Percentiles rank a stretch among this genome's conserved stretches.
Conservation (phyloP, 441 rosid genomes). For the Adansonia gregorii region DNA sequence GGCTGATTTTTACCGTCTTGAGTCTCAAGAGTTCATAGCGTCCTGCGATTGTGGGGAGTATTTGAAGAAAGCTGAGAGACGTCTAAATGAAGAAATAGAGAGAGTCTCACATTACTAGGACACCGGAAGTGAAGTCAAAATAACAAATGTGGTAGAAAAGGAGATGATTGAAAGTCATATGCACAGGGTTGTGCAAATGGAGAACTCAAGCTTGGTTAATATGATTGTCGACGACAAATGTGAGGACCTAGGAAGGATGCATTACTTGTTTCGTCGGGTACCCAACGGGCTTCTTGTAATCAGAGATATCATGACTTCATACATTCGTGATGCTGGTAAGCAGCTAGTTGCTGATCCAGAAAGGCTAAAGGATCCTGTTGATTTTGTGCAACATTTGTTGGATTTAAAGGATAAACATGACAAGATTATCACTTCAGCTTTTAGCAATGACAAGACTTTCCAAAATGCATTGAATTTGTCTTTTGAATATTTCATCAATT, state of each 20-base stretch:
- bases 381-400: slow-evolving; percentile 2
- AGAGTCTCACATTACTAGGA: background rate
- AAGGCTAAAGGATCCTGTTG: slow-evolving; percentile 6
- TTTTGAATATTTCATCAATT: slow-evolving; percentile 6
- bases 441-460: slow-evolving; percentile 1
- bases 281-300: background rate
- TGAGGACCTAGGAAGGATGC: background rate
- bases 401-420: slow-evolving; percentile 3
- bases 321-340: slow-evolving; percentile 1
- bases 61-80: slow-evolving; percentile 69
- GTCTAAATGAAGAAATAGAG: slow-evolving; percentile 70
- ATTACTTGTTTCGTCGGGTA: background rate
- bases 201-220: slow-evolving; percentile 9
- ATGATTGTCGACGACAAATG: slow-evolving; percentile 2
- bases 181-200: background rate
- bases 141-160: slow-evolving; percentile 4
- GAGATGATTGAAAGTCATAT: slow-evolving; percentile 5
- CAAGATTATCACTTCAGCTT: background rate
- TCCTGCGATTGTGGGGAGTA: slow-evolving; percentile 74
- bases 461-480: slow-evolving; percentile 2
- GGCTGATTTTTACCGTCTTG: slow-evolving; percentile 60
- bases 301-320: slow-evolving; percentile 1
- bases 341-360: slow-evolving; percentile 1
- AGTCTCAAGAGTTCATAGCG: slow-evolving; percentile 70
- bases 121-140: background rate